Base-by-base conservation (phyloP, 495 filamentous ascomycete species). In the Talaromyces proteolyticus region DNA sequence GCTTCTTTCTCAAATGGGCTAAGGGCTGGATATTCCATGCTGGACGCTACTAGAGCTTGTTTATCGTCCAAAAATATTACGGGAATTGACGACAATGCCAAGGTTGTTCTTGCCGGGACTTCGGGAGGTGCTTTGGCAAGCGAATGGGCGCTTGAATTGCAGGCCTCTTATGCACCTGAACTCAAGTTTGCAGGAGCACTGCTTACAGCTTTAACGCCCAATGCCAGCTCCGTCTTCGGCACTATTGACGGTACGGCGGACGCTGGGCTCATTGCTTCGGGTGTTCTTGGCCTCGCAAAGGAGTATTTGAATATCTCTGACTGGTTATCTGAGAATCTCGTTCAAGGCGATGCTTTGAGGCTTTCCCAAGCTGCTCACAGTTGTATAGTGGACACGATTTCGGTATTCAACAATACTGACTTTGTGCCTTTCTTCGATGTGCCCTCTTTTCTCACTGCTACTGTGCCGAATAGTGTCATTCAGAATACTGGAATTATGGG, bases 201-300 rank as follows among this genome's bases (percentile, higher is more conserved):
- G 8, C 29, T 34, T 14, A 34, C 29, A 34, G 29, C 29, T 14
- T 14, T 34, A 14, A 34, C 29, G 4, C 29, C 29, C 2, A 34
- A 34, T 34, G 84, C 86, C 14, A 78, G 77, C 6, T 79, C 91
- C 3, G 82, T 96, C 12, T 93, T 96, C 62, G 82, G 67, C 34
- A 80, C 73, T 39, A 98, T 98, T 92, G 93, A 95, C 61, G 93
- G 93, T 44, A 98, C 93, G 10, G 94, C 89, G 0, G 93, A 93
- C 1, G 93, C 93, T 4, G 29, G 29, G 14, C 29, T 34, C 1
- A 34, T 34, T 4, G 29, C 8, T 10, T 34, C 29, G 29, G 8
- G 8, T 10, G 14, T 34, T 34, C 8, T 34, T 34, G 29, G 29
- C 14, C 29, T 34, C 2, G 8, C 29, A 34, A 34, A 34, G 29